Conservation (phyloP, 2,329 filamentous ascomycete genomes). For the Aspergillus aculeatus region DNA sequence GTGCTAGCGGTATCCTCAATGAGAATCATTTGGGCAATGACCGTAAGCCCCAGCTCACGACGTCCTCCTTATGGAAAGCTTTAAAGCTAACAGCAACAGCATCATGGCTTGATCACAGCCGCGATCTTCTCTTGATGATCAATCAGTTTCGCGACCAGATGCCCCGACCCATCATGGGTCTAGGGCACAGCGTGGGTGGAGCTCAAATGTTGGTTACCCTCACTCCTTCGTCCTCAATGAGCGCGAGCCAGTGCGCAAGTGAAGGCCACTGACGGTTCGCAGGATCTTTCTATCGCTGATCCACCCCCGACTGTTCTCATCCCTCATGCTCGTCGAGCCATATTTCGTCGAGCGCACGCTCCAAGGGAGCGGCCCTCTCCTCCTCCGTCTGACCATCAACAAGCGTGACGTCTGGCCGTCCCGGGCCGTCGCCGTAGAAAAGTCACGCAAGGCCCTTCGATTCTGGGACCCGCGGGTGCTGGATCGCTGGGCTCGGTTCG, state of each 20-base stretch:
- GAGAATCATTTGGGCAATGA: slow-evolving; percentile 13
- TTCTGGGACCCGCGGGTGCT: neutral
- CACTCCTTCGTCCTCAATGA: neutral
- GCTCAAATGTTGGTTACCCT: slow-evolving; percentile 33
- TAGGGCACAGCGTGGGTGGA: slow-evolving; percentile 15
- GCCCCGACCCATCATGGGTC: slow-evolving; percentile 7
- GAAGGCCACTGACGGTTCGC: neutral
- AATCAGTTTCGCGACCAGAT: slow-evolving; percentile 18
- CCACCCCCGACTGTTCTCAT: slow-evolving; percentile 9
- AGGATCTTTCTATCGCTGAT: slow-evolving; percentile 8
- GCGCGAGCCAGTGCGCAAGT: too few species aligned
- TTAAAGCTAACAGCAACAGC: neutral
- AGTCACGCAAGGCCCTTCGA: neutral
- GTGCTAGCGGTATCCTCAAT: slow-evolving; percentile 14
- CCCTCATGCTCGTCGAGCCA: slow-evolving; percentile 8
- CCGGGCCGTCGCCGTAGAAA: neutral
- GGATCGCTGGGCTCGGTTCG: neutral
- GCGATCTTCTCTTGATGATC: slow-evolving; percentile 12
- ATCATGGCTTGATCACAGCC: slow-evolving; percentile 13
- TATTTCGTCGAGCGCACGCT: neutral
- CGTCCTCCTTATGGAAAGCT: neutral
- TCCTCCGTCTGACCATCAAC: neutral
- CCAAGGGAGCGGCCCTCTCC: neutral
- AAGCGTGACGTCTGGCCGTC: neutral
- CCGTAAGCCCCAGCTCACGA: neutral